Conservation (phyloP, 2,329 filamentous ascomycete genomes). For the Ceratocystis diversiconidia region DNA sequence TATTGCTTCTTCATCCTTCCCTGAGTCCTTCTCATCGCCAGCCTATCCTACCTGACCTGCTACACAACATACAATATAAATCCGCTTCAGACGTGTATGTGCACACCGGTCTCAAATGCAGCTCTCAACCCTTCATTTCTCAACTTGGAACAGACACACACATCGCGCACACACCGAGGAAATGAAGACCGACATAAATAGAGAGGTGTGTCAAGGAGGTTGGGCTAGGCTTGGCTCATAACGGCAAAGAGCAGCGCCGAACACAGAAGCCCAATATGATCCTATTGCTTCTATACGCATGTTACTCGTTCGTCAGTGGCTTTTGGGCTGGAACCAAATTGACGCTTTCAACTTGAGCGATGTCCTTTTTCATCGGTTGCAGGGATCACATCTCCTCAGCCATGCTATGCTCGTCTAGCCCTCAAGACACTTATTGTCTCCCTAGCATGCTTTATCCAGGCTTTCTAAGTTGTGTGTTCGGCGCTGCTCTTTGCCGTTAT, state of each 20-base stretch:
- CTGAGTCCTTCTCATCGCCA: background rate
- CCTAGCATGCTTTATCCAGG: background rate
- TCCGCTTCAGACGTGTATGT: background rate
- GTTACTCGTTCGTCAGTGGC: background rate
- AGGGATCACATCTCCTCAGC: background rate
- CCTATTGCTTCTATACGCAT: background rate
- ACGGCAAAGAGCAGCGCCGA: background rate
- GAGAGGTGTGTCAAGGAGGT: background rate
- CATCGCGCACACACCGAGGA: background rate
- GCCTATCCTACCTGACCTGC: background rate
- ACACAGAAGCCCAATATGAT: background rate
- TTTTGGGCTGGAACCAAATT: background rate
- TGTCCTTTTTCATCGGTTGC: background rate
- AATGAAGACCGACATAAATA: background rate
- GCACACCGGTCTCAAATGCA: background rate
- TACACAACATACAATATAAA: background rate
- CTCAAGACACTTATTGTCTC: background rate
- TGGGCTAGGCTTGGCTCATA: background rate
- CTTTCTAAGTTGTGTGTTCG: background rate
- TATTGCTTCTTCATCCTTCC: conserved; percentile 5
- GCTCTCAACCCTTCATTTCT: conserved; percentile 3
- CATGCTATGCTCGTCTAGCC: background rate
- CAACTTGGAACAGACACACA: background rate
- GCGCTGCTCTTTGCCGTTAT: background rate
- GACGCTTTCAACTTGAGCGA: background rate